Percentiles rank a stretch among this genome's conserved stretches.
Evolutionary conservation across 176 grass and related monocot genomes (phyloP).

Genomic region (Eragrostis curvula): DNA sequence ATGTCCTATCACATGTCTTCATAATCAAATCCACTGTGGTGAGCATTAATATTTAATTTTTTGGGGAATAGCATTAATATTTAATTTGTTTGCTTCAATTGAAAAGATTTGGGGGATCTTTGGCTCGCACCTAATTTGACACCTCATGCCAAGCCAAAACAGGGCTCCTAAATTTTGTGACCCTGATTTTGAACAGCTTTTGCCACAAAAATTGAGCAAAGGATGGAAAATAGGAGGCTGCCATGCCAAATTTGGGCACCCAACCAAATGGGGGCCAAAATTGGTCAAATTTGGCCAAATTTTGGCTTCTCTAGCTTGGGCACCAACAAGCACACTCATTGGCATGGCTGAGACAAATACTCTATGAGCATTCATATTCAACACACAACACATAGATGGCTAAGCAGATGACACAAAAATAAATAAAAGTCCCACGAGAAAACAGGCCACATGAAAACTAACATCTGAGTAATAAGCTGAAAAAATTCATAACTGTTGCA

Average conservation of each 20-base stretch:
- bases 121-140: not conserved
- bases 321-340: not conserved
- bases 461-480: not conserved
- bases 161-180: too few species aligned
- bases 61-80: not conserved
- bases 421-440: not conserved
- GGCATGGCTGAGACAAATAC: not conserved
- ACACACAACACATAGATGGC: conserved; percentile 2
- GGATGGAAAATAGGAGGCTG: too few species aligned
- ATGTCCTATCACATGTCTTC: not conserved
- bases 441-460: not conserved
- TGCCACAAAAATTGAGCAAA: too few species aligned
- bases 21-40: not conserved
- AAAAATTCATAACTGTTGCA: conserved; percentile 2
- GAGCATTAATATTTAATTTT: not conserved
- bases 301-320: not conserved
- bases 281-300: not conserved
- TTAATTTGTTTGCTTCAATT: not conserved
- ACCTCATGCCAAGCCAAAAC: too few species aligned
- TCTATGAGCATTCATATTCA: not conserved
- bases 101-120: not conserved
- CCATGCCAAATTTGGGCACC: too few species aligned
- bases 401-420: not conserved
- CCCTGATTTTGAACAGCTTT: too few species aligned
- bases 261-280: too few species aligned